phyloP scores from a whole-genome alignment of 1,139 yeast species.

The Protomyces lactucae-debilis region DNA sequence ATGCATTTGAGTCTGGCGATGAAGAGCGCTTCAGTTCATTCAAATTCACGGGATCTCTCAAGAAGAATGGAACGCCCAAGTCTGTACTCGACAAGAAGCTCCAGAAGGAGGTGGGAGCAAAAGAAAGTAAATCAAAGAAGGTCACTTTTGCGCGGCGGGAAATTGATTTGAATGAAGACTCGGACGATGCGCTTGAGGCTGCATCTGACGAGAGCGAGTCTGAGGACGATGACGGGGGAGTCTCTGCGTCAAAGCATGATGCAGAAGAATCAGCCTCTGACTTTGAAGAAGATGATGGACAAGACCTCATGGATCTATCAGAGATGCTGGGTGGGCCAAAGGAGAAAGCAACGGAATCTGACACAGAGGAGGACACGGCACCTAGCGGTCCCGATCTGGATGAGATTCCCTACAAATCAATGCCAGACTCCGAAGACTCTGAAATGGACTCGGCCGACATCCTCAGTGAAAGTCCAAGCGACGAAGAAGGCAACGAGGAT shows the following conservation, averaged over 20 bases:
- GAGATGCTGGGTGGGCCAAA: constrained; percentile 52
- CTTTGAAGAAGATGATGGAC: constrained; percentile 18
- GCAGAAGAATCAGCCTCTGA: constrained; percentile 32
- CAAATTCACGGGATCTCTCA: constrained; percentile 28
- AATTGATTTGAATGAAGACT: constrained; percentile 39
- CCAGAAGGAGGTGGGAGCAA: constrained; percentile 10
- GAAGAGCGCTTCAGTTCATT: constrained; percentile 30
- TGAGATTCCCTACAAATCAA: neutral
- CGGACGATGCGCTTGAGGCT: constrained; percentile 36
- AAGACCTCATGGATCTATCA: constrained; percentile 40
- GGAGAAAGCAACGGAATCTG: neutral
- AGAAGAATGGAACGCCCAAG: neutral
- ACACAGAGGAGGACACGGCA: neutral
- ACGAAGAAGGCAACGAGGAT: constrained; percentile 39
- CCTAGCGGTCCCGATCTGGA: neutral
- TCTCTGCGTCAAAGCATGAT: constrained; percentile 30
- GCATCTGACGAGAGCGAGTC: constrained; percentile 41
- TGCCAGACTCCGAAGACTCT: neutral
- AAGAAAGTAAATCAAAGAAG: constrained; percentile 30
- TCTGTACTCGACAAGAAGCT: neutral
- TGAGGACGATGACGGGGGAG: constrained; percentile 30
- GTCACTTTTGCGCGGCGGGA: constrained; percentile 28
- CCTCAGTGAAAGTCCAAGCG: neutral
- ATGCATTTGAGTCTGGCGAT: constrained; percentile 32
- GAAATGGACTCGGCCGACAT: neutral